Percentiles rank a stretch among this genome's conserved stretches.
phyloP scores from a whole-genome alignment of 2,329 filamentous ascomycete species.

The Tolypocladium sp. region DNA sequence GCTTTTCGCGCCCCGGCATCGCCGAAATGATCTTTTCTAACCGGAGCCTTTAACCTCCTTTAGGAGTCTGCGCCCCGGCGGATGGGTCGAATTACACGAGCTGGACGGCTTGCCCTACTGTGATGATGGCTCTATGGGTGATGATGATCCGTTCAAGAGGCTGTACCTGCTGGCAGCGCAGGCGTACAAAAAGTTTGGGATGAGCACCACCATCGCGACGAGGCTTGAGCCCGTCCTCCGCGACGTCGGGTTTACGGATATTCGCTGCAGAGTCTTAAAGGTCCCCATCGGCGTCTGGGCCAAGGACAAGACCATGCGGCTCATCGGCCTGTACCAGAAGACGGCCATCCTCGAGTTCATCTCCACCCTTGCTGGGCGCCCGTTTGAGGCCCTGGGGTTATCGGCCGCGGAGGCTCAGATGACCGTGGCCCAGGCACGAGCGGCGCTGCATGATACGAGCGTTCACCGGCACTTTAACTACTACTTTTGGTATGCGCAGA shows the following conservation, averaged over 20 bases:
- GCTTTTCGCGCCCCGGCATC: no score
- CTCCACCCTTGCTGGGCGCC: constrained; percentile 24
- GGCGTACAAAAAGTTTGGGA: constrained; percentile 8
- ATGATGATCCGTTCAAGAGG: constrained; percentile 6
- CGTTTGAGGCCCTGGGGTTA: constrained; percentile 19
- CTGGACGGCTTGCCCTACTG: constrained; percentile 21
- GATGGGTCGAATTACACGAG: constrained; percentile 34
- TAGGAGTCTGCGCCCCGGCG: constrained; percentile 26
- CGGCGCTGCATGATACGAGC: constrained; percentile 13
- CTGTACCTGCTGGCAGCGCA: constrained; percentile 6
- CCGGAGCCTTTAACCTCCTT: neutral
- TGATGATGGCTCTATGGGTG: constrained; percentile 22
- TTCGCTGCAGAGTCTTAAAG: constrained; percentile 24
- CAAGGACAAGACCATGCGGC: constrained; percentile 19
- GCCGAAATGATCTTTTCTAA: no score
- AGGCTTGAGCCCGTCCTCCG: constrained; percentile 7
- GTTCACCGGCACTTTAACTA: constrained; percentile 26
- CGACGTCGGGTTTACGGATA: constrained; percentile 10
- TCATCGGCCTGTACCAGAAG: constrained; percentile 28
- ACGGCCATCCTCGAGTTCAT: constrained; percentile 24
- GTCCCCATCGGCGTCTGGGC: constrained; percentile 29
- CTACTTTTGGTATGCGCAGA: constrained; percentile 28
- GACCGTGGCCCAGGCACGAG: constrained; percentile 14
- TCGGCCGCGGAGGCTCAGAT: constrained; percentile 18
- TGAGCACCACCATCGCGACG: constrained; percentile 9